Evolutionary conservation across 2,329 filamentous ascomycete species (phyloP).

Genomic region (Ophiostoma pallidulum): DNA sequence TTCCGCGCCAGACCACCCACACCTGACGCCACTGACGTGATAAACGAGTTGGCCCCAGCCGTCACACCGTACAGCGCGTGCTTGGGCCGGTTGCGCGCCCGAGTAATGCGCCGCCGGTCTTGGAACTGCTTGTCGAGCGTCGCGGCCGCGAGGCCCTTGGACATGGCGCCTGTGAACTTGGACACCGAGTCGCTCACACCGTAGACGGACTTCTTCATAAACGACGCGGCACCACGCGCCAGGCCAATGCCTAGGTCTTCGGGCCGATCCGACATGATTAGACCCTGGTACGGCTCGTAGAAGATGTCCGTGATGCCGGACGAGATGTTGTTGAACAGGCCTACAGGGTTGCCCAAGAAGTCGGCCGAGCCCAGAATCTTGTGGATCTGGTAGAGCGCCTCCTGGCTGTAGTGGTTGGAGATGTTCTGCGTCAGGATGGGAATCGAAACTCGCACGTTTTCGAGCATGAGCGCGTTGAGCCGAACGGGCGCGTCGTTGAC

Average conservation of each 20-base stretch:
- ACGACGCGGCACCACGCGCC: constrained; percentile 91
- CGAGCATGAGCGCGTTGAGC: constrained; percentile 85
- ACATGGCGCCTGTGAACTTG: constrained; percentile 94
- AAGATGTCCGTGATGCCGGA: constrained; percentile 97
- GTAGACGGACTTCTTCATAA: constrained; percentile 97
- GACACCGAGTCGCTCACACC: constrained; percentile 95
- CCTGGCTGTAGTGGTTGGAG: constrained; percentile 91
- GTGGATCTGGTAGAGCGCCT: constrained; percentile 91
- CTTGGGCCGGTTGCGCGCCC: constrained; percentile 87
- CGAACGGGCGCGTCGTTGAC: constrained; percentile 95
- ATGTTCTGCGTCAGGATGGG: constrained; percentile 77
- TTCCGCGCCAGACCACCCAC: constrained; percentile 90
- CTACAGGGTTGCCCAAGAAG: constrained; percentile 94
- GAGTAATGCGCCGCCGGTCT: constrained; percentile 86
- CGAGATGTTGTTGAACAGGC: constrained; percentile 95
- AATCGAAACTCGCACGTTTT: constrained; percentile 88
- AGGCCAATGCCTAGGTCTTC: constrained; percentile 93
- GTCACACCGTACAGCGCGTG: constrained; percentile 95
- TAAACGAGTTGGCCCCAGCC: constrained; percentile 87
- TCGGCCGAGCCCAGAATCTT: constrained; percentile 95
- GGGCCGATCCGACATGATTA: constrained; percentile 91
- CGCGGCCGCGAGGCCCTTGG: constrained; percentile 89
- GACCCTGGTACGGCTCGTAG: constrained; percentile 94
- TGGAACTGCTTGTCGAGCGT: constrained; percentile 99
- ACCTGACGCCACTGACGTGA: constrained; percentile 84